Conservation (phyloP, 768 basidiomycete genomes). For the Gloeopeniophorella convolvens region DNA sequence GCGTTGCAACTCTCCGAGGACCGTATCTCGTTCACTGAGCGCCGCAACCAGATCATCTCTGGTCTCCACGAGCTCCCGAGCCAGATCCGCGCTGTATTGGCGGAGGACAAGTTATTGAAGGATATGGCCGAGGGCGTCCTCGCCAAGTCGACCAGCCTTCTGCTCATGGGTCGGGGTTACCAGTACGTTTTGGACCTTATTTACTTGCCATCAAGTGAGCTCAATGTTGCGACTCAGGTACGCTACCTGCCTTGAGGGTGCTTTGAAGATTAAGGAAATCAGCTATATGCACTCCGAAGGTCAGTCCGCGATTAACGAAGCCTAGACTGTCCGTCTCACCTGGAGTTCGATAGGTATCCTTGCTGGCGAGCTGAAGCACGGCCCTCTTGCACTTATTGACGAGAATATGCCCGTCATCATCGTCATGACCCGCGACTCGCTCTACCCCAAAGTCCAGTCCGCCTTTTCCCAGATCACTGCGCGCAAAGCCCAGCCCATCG, state of each 20-base stretch:
- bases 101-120: slow-evolving; percentile 69
- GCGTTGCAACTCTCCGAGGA: slow-evolving; percentile 98
- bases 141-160: slow-evolving; percentile 73
- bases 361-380: slow-evolving; percentile 98
- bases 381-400: slow-evolving; percentile 94
- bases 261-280: slow-evolving; percentile 99
- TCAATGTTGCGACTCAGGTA: slow-evolving; percentile 39
- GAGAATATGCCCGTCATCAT: slow-evolving; percentile 99
- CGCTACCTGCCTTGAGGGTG: slow-evolving; percentile 96
- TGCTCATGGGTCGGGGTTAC: slow-evolving; percentile 97
- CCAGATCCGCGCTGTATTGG: slow-evolving; percentile 84
- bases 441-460: slow-evolving; percentile 97
- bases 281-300: slow-evolving; percentile 86
- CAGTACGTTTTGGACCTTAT: slow-evolving; percentile 50
- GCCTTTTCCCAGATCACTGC: slow-evolving; percentile 97
- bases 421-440: slow-evolving; percentile 97
- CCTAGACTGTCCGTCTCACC: neutral
- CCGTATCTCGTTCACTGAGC: slow-evolving; percentile 85
- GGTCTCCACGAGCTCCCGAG: slow-evolving; percentile 85
- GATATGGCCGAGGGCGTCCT: slow-evolving; percentile 75
- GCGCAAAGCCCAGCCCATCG: slow-evolving; percentile 91
- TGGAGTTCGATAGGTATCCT: slow-evolving; percentile 63
- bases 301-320: slow-evolving; percentile 22
- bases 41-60: slow-evolving; percentile 89
- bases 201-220: neutral